phyloP scores from a whole-genome alignment of 805 yeast species.

The Nakazawaea peltata region DNA sequence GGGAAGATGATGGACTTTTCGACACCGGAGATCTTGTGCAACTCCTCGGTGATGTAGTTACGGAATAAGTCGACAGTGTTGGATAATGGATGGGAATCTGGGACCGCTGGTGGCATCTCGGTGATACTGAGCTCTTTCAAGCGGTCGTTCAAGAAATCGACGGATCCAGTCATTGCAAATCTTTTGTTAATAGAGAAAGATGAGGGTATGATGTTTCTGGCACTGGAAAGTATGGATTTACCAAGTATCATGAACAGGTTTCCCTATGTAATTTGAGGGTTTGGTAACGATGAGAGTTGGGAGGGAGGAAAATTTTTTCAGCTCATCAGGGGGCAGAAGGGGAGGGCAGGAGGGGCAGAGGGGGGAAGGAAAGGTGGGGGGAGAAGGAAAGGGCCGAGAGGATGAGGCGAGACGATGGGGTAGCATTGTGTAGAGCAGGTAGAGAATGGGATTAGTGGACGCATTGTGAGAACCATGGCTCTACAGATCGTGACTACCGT shows the following conservation, averaged over 20 bases:
- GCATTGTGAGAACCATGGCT: no score
- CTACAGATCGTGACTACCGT: no score
- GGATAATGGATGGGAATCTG: constrained; percentile 64
- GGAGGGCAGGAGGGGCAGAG: neutral
- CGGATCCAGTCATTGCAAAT: constrained; percentile 16
- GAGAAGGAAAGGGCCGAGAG: neutral
- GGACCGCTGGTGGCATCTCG: constrained; percentile 33
- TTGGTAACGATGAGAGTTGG: no score
- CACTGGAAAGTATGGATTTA: no score
- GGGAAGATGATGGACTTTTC: constrained; percentile 63
- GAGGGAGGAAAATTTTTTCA: no score
- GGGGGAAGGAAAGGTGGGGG: neutral
- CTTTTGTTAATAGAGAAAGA: no score
- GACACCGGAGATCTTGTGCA: constrained; percentile 67
- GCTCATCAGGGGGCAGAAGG: neutral
- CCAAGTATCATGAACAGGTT: no score
- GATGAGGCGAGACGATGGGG: neutral
- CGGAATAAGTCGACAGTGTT: constrained; percentile 86
- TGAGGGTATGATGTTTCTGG: neutral
- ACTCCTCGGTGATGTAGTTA: constrained; percentile 77
- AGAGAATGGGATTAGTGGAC: no score
- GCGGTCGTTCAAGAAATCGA: constrained; percentile 17
- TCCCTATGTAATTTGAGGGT: no score
- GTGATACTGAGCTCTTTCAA: constrained; percentile 18
- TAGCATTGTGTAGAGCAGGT: no score